phyloP scores from a whole-genome alignment of 306 rosid genomes.

The Casuarina glauca region DNA sequence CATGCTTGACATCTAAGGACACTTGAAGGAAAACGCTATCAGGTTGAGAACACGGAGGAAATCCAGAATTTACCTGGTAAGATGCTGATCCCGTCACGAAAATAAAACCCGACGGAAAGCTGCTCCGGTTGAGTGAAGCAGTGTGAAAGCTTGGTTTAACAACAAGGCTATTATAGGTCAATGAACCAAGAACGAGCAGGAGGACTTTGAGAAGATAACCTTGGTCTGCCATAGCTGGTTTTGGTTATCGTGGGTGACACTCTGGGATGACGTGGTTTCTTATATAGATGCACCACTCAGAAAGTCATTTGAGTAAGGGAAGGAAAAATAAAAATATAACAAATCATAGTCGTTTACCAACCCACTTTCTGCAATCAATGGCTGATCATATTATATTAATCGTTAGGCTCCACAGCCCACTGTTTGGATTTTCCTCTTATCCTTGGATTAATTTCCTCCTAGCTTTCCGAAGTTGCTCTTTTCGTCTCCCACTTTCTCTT shows the following conservation, averaged over 20 bases:
- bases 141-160: neutral
- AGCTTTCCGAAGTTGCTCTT: too few relatives aligned
- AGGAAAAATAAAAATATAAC: too few relatives aligned
- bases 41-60: neutral
- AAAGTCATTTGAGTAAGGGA: too few relatives aligned
- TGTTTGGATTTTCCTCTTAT: too few relatives aligned
- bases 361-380: too few relatives aligned
- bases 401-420: too few relatives aligned
- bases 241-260: neutral
- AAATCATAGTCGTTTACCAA: too few relatives aligned
- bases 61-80: neutral
- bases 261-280: neutral
- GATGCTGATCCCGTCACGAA: neutral
- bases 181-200: neutral
- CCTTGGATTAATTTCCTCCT: too few relatives aligned
- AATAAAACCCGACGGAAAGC: constrained; percentile 7
- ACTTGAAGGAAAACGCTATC: neutral
- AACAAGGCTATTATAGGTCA: neutral
- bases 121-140: constrained; percentile 25
- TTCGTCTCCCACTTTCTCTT: too few relatives aligned
- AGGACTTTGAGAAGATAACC: neutral
- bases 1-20: neutral
- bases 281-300: neutral
- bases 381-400: too few relatives aligned
- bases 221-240: constrained; percentile 19